Conservation (phyloP, 495 filamentous ascomycete genomes). For the Tuber umbilicatum region DNA sequence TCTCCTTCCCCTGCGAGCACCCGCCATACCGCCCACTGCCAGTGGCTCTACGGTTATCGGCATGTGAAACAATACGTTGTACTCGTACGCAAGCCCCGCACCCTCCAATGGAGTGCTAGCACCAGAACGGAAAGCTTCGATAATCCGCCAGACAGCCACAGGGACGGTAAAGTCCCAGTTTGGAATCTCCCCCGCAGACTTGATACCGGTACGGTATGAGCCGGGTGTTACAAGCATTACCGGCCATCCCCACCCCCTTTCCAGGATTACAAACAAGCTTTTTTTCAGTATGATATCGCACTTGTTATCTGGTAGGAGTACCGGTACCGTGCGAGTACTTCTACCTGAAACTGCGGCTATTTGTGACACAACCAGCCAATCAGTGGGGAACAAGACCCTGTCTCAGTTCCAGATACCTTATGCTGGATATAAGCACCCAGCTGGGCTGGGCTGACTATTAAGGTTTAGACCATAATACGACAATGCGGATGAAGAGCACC, state of each 20-base stretch:
- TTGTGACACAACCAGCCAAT: no score
- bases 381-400: no score
- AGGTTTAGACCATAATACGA: no score
- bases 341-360: no score
- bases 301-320: no score
- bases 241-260: neutral
- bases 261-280: neutral
- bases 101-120: neutral
- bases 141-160: neutral
- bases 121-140: no score
- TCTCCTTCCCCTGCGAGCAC: neutral
- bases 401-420: no score
- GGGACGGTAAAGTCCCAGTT: neutral
- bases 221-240: no score
- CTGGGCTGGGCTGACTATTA: neutral
- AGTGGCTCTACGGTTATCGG: no score
- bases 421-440: neutral
- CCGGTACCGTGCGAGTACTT: no score
- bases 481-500: no score
- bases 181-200: neutral
- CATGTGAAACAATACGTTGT: neutral
- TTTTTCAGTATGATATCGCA: no score
- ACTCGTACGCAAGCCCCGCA: neutral
- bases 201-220: neutral
- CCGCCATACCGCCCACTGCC: neutral